Percentiles rank a stretch among this genome's conserved stretches.
Evolutionary conservation across 352 stramenopile species (phyloP).

Genomic region (Globisporangium radiosum): DNA sequence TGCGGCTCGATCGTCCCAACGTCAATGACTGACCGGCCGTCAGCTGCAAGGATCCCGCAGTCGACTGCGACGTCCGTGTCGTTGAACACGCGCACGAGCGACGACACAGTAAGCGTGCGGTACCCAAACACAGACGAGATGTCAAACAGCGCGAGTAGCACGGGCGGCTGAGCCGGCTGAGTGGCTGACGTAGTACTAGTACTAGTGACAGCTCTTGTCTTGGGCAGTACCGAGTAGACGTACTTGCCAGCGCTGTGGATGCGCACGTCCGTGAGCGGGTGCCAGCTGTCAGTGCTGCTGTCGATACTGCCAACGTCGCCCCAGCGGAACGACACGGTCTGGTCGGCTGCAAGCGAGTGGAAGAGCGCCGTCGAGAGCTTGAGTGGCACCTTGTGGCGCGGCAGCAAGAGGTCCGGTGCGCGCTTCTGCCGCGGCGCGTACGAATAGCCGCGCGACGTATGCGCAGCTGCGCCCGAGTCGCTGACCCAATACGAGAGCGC

Average conservation of each 20-base stretch:
- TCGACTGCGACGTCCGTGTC: slow-evolving; percentile 52
- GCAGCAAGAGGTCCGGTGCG: slow-evolving; percentile 35
- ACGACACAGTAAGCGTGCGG: slow-evolving; percentile 75
- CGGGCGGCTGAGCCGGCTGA: slow-evolving; percentile 9
- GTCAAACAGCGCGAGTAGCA: slow-evolving; percentile 66
- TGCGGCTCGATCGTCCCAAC: slow-evolving; percentile 62
- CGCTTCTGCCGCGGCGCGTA: slow-evolving; percentile 42
- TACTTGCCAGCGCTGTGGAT: slow-evolving; percentile 76
- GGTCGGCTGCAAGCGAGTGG: slow-evolving; percentile 56
- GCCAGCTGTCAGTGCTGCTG: slow-evolving; percentile 31
- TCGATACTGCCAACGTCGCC: slow-evolving; percentile 15
- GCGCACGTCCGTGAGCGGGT: slow-evolving; percentile 68
- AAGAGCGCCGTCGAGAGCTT: slow-evolving; percentile 69
- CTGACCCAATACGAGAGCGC: slow-evolving; percentile 64
- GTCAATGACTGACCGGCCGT: slow-evolving; percentile 50
- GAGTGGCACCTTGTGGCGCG: slow-evolving; percentile 53
- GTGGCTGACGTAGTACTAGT: too few relatives aligned
- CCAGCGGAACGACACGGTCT: slow-evolving; percentile 74
- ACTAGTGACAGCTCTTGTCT: not conserved
- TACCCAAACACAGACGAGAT: slow-evolving; percentile 64
- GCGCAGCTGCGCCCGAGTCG: slow-evolving; percentile 30
- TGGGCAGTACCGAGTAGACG: slow-evolving; percentile 57
- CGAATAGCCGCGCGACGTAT: slow-evolving; percentile 43
- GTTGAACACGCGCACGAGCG: slow-evolving; percentile 72
- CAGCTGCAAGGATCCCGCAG: slow-evolving; percentile 46